Evolutionary conservation across 73 alveolate species (phyloP), one percentile per base, ranked within the genome.

Genomic region (Chromera velia): DNA sequence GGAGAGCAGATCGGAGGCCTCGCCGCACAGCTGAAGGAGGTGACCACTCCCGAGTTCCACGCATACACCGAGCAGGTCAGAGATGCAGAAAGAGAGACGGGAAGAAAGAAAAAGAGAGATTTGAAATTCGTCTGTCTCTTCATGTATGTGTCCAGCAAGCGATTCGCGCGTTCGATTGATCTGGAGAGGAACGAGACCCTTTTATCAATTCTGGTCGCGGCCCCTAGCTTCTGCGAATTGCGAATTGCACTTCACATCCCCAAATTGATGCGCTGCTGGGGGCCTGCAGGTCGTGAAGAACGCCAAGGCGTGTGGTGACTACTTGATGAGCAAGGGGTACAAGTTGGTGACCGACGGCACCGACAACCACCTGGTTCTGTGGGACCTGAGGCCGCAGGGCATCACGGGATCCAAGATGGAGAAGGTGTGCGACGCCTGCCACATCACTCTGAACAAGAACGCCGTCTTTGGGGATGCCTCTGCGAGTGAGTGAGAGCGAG

Each of bases 301-400:
- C 69, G 88, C 97, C 30, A 82, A 82, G 34, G 87, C 92, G 69
- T 34, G 94, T 78, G 96, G 96, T 1, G 96, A 92, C 34, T 90
- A 74, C 30, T 65, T 95, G 82, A 74, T 89, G 55, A 75, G 79
- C 63, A 87, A 86, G 88, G 98, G 98, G 29, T 87, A 82, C 80
- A 71, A 63, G 62, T 64, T 87, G 71, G 93, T 89, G 31, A 71
- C 96, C 33, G 97, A 90, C n/a, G 99, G 99, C 64, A 95, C 98
- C 40, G 98, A 93, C 80, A 95, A 94, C 72, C 99, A 95, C 82
- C 87, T 95, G 63, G 33, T 92, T 27, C 76, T 92, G 10, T 79
- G 90, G 88, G 94, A 92, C 75, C 82, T 91, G 49, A 90, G 91
- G 40, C 91, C 93, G 18, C 88, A 70, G 13, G 87, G 87, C 34